Conservation (phyloP, 495 filamentous ascomycete genomes). For the Neurospora sp. region DNA sequence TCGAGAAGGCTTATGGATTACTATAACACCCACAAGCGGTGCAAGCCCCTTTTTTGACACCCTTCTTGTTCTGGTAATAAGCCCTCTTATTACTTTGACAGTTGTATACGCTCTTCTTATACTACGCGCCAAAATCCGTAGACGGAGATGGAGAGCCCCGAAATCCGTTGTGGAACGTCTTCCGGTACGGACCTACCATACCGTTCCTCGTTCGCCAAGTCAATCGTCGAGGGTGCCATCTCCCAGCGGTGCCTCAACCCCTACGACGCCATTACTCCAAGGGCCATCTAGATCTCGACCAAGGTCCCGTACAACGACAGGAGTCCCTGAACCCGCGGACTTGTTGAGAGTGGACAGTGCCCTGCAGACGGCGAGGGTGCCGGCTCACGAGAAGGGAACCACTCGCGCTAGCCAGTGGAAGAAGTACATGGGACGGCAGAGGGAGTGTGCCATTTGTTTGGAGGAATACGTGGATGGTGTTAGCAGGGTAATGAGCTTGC, state of each 20-base stretch:
- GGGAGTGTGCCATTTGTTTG: constrained; percentile 94
- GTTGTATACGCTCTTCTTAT: constrained; percentile 87
- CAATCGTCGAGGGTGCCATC: constrained; percentile 46
- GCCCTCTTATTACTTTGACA: constrained; percentile 81
- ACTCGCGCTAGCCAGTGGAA: constrained; percentile 51
- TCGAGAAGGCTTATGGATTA: constrained; percentile 89
- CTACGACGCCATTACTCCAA: constrained; percentile 70
- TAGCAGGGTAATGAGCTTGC: constrained; percentile 90
- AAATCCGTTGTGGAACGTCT: constrained; percentile 91
- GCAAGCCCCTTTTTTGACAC: constrained; percentile 96
- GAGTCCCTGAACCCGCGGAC: constrained; percentile 37
- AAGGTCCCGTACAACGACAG: constrained; percentile 57
- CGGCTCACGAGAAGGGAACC: constrained; percentile 40
- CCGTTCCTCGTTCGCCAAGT: constrained; percentile 54
- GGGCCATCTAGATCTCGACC: constrained; percentile 44
- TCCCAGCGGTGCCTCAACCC: constrained; percentile 47
- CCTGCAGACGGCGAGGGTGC: constrained; percentile 19
- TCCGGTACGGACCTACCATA: constrained; percentile 92
- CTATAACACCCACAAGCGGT: constrained; percentile 80
- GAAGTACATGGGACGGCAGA: constrained; percentile 76
- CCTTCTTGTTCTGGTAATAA: constrained; percentile 82
- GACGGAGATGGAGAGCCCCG: constrained; percentile 87
- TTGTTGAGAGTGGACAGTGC: constrained; percentile 26
- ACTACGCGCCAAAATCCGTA: constrained; percentile 77
- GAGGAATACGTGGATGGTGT: constrained; percentile 96